Percentiles rank a stretch among this genome's conserved stretches.
Conservation (phyloP, 1,284 basidiomycete species). For the Coniferiporia sulphurascens region DNA sequence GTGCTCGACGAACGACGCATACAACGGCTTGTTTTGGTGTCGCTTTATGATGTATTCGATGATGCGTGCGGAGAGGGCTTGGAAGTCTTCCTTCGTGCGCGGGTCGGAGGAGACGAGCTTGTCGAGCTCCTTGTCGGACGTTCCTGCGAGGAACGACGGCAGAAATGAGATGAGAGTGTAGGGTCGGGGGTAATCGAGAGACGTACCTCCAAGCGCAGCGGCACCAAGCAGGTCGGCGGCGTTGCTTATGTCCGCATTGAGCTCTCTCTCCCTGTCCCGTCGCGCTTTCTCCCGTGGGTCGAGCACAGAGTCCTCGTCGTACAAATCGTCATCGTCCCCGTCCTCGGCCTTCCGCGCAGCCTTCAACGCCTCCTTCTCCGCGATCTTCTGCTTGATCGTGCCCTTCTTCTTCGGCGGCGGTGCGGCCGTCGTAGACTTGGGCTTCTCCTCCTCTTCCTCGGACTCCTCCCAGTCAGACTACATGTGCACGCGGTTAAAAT, state of each 20-base stretch:
- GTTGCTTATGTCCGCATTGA: constrained; percentile 81
- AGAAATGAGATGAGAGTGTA: background rate
- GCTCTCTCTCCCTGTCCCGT: constrained; percentile 71
- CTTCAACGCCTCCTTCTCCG: constrained; percentile 78
- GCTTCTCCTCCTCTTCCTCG: constrained; percentile 51
- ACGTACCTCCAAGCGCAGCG: constrained; percentile 59
- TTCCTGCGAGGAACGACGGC: constrained; percentile 21
- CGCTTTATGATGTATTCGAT: constrained; percentile 69
- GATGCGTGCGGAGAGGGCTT: constrained; percentile 65
- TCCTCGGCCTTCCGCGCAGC: constrained; percentile 41
- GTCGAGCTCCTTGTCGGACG: constrained; percentile 65
- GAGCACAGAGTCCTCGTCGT: constrained; percentile 74
- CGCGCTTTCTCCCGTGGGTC: constrained; percentile 77
- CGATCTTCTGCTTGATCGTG: constrained; percentile 82
- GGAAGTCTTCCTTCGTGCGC: constrained; percentile 83
- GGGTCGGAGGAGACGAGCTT: constrained; percentile 69
- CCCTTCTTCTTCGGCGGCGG: constrained; percentile 86
- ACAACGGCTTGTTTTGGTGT: constrained; percentile 78
- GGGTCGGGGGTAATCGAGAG: background rate
- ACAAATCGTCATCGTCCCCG: constrained; percentile 35
- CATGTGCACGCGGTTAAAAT: constrained; percentile 11
- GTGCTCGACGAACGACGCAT: constrained; percentile 76
- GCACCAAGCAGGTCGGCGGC: constrained; percentile 78
- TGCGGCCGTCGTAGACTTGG: constrained; percentile 37
- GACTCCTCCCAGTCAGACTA: constrained; percentile 94